Base-by-base conservation (phyloP, 371 early-diverging fungal genomes). In the Mucor sp. region DNA sequence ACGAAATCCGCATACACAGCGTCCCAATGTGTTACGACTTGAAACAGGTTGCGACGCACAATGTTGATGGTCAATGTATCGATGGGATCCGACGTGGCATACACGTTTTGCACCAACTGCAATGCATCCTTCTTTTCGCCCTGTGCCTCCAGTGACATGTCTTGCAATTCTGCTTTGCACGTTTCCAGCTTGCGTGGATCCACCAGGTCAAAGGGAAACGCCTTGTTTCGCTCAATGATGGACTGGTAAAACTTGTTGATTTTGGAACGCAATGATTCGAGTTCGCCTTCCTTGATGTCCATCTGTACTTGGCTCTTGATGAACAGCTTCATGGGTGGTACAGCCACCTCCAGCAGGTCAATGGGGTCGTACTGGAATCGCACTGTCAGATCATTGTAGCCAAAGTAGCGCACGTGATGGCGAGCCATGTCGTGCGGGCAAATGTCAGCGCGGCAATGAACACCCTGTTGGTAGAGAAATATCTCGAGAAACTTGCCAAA, bases 401-500 rank as follows among this genome's bases (percentile, higher is more conserved):
- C 89, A 80, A 97, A 98, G 65, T 87, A 93, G 4, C 94, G 88
- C 17, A 93, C 86, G 73, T 94, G 96, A 60, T 94, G 88, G 1
- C 85, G 85, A 58, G 91, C 87, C 62, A 96, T 85, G 59, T 93
- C 91, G 69, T 99, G 98, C 0, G 87, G 83, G 68, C 99, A 99
- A 8, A 90, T 80, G 65, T 87, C 85, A 14, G 93, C 90, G 12
- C 93, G 85, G 44, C 92, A 90, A 33, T 69, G 80, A 1, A 93
- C 68, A n/a, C 82, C 81, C 15, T 80, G 80, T 65, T 91, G 90
- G 77, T 98, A 97, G 32, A 95, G 91, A 3, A 90, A 85, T 0
- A 95, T 81, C 76, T 99, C 99, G 19, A 99, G 76, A 70, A 93
- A 99, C 79, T 98, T 98, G 41, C 98, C 99, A 83, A 97, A 96